Evolutionary conservation across 2,329 filamentous ascomycete species (phyloP).

Genomic region (Penicillium olsonii): DNA sequence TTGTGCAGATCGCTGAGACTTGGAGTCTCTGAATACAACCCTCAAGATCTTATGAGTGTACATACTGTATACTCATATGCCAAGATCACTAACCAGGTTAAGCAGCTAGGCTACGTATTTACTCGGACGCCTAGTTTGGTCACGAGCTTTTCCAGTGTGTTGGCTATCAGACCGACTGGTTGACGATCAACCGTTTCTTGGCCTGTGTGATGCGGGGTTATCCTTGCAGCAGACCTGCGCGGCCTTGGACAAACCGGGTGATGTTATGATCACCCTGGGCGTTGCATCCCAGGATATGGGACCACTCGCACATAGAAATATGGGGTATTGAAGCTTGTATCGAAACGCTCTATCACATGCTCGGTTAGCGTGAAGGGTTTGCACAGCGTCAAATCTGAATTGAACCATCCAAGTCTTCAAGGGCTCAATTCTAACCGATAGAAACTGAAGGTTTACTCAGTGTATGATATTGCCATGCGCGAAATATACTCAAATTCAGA

Average conservation of each 20-base stretch:
- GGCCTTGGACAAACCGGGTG: conserved; percentile 14
- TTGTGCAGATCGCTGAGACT: background rate
- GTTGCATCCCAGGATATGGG: background rate
- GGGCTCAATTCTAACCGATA: background rate
- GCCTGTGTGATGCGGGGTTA: conserved; percentile 24
- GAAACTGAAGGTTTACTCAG: background rate
- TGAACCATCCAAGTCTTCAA: background rate
- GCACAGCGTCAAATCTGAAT: conserved; percentile 5
- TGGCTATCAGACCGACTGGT: conserved; percentile 8
- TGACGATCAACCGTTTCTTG: conserved; percentile 17
- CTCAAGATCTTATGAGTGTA: no score
- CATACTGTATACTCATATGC: background rate
- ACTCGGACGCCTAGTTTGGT: background rate
- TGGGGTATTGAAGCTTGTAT: conserved; percentile 6
- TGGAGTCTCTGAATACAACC: no score
- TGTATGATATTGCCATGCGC: no score
- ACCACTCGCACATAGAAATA: background rate
- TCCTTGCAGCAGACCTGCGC: conserved; percentile 19
- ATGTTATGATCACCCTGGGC: background rate
- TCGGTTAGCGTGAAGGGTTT: conserved; percentile 26
- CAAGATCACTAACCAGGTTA: background rate
- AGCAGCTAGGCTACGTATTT: background rate
- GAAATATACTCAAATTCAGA: no score
- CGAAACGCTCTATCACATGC: conserved; percentile 28
- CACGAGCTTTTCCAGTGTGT: conserved; percentile 2